Evolutionary conservation across 2,329 filamentous ascomycete genomes (phyloP).

Genomic region (Westerdykella sp.): DNA sequence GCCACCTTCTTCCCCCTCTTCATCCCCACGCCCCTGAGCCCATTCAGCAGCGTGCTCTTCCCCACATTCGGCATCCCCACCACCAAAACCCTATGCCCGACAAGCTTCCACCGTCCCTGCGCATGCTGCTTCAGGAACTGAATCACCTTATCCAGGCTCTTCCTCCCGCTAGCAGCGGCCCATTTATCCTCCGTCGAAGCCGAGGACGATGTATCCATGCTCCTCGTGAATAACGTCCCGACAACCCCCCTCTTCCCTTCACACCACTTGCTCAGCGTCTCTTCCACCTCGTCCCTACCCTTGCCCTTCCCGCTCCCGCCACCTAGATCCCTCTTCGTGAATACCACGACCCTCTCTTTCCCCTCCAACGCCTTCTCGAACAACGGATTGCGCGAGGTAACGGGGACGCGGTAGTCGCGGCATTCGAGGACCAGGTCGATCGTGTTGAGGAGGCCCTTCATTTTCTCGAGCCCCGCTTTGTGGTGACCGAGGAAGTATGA

Average conservation of each 20-base stretch:
- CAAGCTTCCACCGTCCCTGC: constrained; percentile 53
- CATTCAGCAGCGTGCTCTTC: constrained; percentile 91
- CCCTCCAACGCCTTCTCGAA: constrained; percentile 74
- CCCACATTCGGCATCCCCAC: constrained; percentile 98
- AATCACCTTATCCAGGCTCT: constrained; percentile 37
- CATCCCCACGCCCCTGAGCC: constrained; percentile 65
- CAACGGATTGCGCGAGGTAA: constrained; percentile 83
- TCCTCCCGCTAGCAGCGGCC: constrained; percentile 34
- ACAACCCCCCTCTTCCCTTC: constrained; percentile 5
- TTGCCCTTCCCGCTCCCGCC: constrained; percentile 14
- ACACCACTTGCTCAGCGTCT: constrained; percentile 51
- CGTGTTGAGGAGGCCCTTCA: constrained; percentile 71
- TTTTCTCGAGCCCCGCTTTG: constrained; percentile 69
- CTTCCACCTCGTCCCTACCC: constrained; percentile 36
- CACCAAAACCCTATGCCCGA: constrained; percentile 76
- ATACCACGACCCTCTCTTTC: constrained; percentile 72
- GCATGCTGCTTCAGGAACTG: constrained; percentile 49
- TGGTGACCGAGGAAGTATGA: constrained; percentile 97
- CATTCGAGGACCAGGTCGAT: constrained; percentile 91
- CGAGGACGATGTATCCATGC: not conserved
- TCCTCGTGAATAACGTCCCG: not conserved
- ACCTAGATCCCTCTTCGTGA: constrained; percentile 71
- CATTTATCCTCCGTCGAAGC: constrained; percentile 8
- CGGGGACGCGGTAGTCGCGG: constrained; percentile 82
- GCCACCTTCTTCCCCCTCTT: constrained; percentile 60